A percentile compares a stretch with the other conserved stretches of the same genome.
These are phyloP conservation scores for Leishmania tropica DNA, from an alignment of 208 protist genomes.

Conservation along the genomic window DNA sequence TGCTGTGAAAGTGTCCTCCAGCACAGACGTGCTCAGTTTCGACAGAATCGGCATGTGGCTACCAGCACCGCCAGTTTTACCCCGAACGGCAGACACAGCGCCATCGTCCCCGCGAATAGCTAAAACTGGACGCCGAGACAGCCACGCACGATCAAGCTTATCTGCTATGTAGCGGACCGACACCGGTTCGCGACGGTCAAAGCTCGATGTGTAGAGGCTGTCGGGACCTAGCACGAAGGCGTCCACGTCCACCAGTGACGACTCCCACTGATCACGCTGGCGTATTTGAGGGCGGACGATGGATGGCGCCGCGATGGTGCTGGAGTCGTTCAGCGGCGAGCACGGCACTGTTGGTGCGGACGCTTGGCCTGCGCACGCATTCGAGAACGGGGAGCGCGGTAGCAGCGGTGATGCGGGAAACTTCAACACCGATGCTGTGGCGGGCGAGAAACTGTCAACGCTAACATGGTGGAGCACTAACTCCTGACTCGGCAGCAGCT, in stretches of 20 bases:
- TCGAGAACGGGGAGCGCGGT: constrained; percentile 20
- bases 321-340: constrained; percentile 17
- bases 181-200: constrained; percentile 12
- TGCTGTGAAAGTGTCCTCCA: constrained; percentile 72
- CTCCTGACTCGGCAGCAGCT: constrained; percentile 63
- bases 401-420: constrained; percentile 33
- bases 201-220: constrained; percentile 19
- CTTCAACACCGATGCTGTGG: constrained; percentile 23
- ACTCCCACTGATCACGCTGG: constrained; percentile 50
- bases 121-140: constrained; percentile 34
- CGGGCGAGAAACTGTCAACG: constrained; percentile 44
- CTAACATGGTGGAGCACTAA: constrained; percentile 62
- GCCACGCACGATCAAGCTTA: constrained; percentile 63
- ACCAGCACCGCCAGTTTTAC: constrained; percentile 49
- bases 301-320: constrained; percentile 42
- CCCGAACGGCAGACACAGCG: constrained; percentile 32
- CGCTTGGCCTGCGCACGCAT: background rate
- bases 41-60: constrained; percentile 11
- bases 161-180: constrained; percentile 72
- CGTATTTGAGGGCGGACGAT: constrained; percentile 65
- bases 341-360: constrained; percentile 8
- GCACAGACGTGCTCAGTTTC: constrained; percentile 24
- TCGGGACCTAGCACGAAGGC: constrained; percentile 38
- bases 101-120: constrained; percentile 29
- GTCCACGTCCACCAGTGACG: constrained; percentile 36